Evolutionary conservation across 2,329 filamentous ascomycete genomes (phyloP), one percentile per base, ranked within the genome.

Genomic region (Sporothrix phasma): DNA sequence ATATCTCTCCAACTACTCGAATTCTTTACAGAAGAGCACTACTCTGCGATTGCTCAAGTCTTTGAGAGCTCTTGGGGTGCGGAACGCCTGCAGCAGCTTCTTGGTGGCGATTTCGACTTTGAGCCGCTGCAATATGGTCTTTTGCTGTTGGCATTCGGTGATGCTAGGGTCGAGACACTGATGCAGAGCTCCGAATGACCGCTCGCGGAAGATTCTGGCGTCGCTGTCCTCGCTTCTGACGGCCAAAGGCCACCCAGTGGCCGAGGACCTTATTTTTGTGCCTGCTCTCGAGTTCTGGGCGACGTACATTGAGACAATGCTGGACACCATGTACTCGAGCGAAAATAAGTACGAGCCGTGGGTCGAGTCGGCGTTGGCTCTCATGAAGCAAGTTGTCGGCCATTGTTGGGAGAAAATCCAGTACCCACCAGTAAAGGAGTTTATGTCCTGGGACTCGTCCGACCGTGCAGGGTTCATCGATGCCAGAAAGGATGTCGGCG

Each of bases 261-360:
- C 82, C 3, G 89, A 93, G 63, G 88, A 94, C 70, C 86, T 84
- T 67, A 84, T 92, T 11, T 92, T 90, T 63, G 83, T 89, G 0
- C 83, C 85, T 1, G 84, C 87, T 0, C 80, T 93, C 15, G 89
- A 94, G 70, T 93, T 94, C 72, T 94, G 90, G 90, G 87, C 84
- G 19, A 86, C 84, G 0, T 91, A 87, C 71, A 84, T 89, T 5
- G 89, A 92, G 74, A 83, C 84, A 13, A 79, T 86, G 77, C 83
- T 80, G 66, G 88, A 85, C 71, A 78, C 75, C 10, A 75, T 82
- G 53, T 83, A 80, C 66, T 80, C 81, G 1, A 78, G 79, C n/a
- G 77, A 80, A 26, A 75, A 75, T 3, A 72, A 74, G 4, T 74
- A 63, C 7, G 58, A 64, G 8, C 34, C 77, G 6, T 90, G 87